Conservation (phyloP, 306 rosid species). For the Lathyrus aphaca region DNA sequence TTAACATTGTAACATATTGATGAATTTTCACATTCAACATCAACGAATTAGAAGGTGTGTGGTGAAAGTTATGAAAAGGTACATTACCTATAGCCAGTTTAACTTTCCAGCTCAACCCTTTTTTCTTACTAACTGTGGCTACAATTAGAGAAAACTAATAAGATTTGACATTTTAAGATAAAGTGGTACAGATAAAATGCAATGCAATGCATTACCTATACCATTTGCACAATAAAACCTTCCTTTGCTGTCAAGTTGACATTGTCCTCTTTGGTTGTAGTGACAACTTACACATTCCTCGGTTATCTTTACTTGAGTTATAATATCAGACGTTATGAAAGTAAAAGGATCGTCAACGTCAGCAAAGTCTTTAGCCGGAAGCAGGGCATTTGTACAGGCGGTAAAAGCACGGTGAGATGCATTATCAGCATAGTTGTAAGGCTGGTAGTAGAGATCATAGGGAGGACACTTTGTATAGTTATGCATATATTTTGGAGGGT, state of each 20-base stretch:
- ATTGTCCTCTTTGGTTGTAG: constrained; percentile 13
- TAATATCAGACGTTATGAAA: constrained; percentile 6
- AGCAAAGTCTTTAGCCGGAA: constrained; percentile 45
- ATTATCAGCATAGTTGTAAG: accelerated
- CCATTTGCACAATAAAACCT: constrained; percentile 38
- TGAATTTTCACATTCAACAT: neutral
- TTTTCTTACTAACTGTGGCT: neutral
- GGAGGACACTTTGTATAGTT: neutral
- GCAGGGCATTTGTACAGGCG: constrained; percentile 37
- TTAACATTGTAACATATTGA: too few relatives aligned
- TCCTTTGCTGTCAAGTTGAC: constrained; percentile 3
- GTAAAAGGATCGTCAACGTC: neutral
- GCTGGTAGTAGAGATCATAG: constrained; percentile 16
- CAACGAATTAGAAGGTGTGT: neutral
- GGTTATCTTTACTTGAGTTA: neutral
- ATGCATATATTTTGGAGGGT: neutral
- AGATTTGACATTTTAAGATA: constrained; percentile 3
- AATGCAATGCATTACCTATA: neutral
- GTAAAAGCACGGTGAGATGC: neutral
- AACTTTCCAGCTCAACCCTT: neutral
- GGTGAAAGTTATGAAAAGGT: constrained; percentile 23
- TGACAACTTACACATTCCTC: constrained; percentile 37
- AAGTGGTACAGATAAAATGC: constrained; percentile 15
- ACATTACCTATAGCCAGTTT: constrained; percentile 40
- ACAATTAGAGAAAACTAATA: constrained; percentile 15